These are phyloP conservation scores for Alternaria incomplexa DNA, from an alignment of 2,329 filamentous ascomycete species.

Conservation along the genomic window DNA sequence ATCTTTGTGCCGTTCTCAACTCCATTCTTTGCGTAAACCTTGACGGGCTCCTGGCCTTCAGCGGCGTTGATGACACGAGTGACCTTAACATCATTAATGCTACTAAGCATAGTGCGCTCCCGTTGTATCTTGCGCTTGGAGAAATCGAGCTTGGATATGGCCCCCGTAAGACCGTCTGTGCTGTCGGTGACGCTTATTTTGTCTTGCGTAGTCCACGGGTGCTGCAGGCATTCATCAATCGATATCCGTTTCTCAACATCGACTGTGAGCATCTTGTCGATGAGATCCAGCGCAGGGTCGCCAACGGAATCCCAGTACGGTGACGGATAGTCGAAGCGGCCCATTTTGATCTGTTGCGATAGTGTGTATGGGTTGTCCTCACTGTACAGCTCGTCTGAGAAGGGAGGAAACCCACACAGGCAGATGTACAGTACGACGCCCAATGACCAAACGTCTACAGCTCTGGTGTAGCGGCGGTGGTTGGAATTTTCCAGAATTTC, in stretches of 20 bases:
- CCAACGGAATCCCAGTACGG: slow-evolving; percentile 93
- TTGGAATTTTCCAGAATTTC: slow-evolving; percentile 87
- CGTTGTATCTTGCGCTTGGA: slow-evolving; percentile 78
- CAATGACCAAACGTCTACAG: slow-evolving; percentile 94
- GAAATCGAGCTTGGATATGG: slow-evolving; percentile 81
- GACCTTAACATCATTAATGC: slow-evolving; percentile 76
- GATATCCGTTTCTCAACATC: slow-evolving; percentile 83
- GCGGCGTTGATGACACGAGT: slow-evolving; percentile 64
- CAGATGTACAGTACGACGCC: slow-evolving; percentile 99
- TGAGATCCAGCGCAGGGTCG: slow-evolving; percentile 87
- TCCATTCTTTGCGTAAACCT: slow-evolving; percentile 50
- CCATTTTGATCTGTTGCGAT: slow-evolving; percentile 87
- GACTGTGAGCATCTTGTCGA: slow-evolving; percentile 92
- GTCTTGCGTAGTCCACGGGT: slow-evolving; percentile 80
- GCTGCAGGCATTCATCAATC: slow-evolving; percentile 86
- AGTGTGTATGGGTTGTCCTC: slow-evolving; percentile 83
- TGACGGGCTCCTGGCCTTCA: slow-evolving; percentile 54
- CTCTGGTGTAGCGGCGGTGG: slow-evolving; percentile 88
- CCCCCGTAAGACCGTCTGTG: slow-evolving; percentile 90
- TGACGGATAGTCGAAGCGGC: slow-evolving; percentile 90
- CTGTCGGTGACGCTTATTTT: slow-evolving; percentile 73
- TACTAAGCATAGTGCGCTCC: slow-evolving; percentile 84
- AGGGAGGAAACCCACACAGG: slow-evolving; percentile 94
- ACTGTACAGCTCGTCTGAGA: slow-evolving; percentile 89
- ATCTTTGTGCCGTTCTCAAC: slow-evolving; percentile 27